Base-by-base conservation (phyloP, 2,329 filamentous ascomycete species). In the Cytospora paraplurivora region DNA sequence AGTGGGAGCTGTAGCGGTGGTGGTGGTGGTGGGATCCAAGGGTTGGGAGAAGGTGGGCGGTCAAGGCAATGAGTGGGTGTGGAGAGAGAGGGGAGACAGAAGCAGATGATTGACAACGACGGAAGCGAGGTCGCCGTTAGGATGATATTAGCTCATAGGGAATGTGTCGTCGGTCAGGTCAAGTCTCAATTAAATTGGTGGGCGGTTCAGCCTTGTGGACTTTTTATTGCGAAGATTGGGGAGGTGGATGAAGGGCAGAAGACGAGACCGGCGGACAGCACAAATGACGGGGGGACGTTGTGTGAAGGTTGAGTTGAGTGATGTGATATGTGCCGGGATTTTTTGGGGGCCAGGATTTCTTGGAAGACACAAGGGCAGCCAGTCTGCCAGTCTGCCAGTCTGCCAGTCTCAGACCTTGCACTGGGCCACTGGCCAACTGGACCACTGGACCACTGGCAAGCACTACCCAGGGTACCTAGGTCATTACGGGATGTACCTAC, bases 201-300 rank as follows among this genome's bases (percentile, higher is more conserved):
- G 53, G 51, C 59, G 54, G 54, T 55, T 61, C 59, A 61, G 59
- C 59, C 59, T 61, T 44, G 59, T 61, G 41, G 51, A 61, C 59
- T 55, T 61, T 50, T 55, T 55, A 51, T 55, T 47, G 44, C 44
- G 44, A 21, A 47, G n/a, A 21, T n/a, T 55, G 50, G 59, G 47
- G 41, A 52, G 59, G 51, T 49, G 59, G 59, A 55, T 52, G 50
- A 61, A 61, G 54, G 59, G 54, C 51, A 21, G 54, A 35, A 55
- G 59, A 44, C 51, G 51, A 47, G 44, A 47, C 56, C 47, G 56
- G 56, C 59, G n/a, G 38, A 61, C 51, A 49, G 59, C 51, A 47
- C 38, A 52, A 33, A 55, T 38, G 59, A 55, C 51, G 59, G 52
- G 51, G 37, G 59, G 27, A 27, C 27, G 27, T 19, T 47, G 44